Conservation (phyloP, 2,329 filamentous ascomycete genomes). For the Neofusicoccum sp. region DNA sequence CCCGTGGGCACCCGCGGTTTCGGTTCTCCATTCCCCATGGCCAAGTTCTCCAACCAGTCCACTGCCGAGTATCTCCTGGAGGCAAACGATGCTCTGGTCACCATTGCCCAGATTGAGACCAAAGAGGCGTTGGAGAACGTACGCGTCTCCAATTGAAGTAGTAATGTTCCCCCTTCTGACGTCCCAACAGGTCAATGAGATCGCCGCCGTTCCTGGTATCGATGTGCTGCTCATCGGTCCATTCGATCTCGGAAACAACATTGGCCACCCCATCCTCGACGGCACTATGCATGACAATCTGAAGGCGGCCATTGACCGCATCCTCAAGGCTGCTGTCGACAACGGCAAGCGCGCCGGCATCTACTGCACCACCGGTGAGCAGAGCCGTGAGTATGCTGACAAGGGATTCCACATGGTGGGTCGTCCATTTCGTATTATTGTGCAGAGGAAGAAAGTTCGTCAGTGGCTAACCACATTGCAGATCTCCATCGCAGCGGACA, state of each 20-base stretch:
- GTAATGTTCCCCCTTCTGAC: constrained; percentile 17
- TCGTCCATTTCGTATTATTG: not conserved
- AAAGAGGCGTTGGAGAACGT: constrained; percentile 38
- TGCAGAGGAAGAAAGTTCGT: not conserved
- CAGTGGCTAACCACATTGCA: not conserved
- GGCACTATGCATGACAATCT: constrained; percentile 51
- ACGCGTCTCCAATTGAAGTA: not conserved
- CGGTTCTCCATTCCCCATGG: constrained; percentile 54
- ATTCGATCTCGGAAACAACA: constrained; percentile 58
- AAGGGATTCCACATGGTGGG: constrained; percentile 56
- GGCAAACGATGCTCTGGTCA: constrained; percentile 54
- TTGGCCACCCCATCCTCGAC: constrained; percentile 52
- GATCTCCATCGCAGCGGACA: constrained; percentile 39
- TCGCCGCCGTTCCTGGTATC: constrained; percentile 53
- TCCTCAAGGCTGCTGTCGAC: constrained; percentile 51
- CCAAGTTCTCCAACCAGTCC: constrained; percentile 42
- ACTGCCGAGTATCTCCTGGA: constrained; percentile 52
- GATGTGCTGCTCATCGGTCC: constrained; percentile 56
- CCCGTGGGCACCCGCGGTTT: constrained; percentile 56
- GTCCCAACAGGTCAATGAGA: constrained; percentile 42
- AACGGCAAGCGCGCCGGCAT: constrained; percentile 56
- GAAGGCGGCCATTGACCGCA: constrained; percentile 50
- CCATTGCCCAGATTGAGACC: constrained; percentile 51
- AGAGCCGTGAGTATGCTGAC: constrained; percentile 52
- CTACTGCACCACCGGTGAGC: constrained; percentile 53